Conservation (phyloP, 2,329 filamentous ascomycete species). For the Trichoderma sp. region DNA sequence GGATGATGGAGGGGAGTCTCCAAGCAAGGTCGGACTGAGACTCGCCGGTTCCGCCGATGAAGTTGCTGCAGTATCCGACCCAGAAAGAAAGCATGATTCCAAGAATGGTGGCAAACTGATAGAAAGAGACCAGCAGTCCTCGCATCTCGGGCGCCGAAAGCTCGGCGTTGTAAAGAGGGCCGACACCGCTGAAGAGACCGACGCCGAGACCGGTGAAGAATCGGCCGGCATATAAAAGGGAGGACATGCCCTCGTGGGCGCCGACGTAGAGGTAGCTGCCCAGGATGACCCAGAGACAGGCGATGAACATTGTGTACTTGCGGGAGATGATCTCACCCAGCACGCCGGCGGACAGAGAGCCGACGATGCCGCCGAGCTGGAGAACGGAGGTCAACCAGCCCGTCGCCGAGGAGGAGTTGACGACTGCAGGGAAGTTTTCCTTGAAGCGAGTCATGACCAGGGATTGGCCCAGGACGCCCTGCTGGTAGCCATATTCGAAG, state of each 20-base stretch:
- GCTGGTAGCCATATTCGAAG: conserved; percentile 56
- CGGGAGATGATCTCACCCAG: conserved; percentile 70
- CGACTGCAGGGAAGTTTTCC: conserved; percentile 51
- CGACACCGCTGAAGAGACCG: conserved; percentile 67
- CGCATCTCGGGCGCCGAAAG: conserved; percentile 46
- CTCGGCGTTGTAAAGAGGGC: conserved; percentile 56
- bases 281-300: conserved; percentile 66
- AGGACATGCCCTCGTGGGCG: conserved; percentile 52
- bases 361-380: conserved; percentile 75
- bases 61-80: conserved; percentile 51
- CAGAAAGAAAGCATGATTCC: conserved; percentile 68
- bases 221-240: conserved; percentile 3
- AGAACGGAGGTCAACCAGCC: conserved; percentile 68
- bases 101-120: conserved; percentile 59
- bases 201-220: conserved; percentile 62
- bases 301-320: conserved; percentile 69
- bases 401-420: conserved; percentile 49
- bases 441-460: conserved; percentile 55
- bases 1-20: conserved; percentile 59
- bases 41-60: conserved; percentile 45
- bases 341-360: conserved; percentile 68
- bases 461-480: conserved; percentile 56
- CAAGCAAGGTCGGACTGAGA: conserved; percentile 45
- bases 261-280: conserved; percentile 70
- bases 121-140: conserved; percentile 48